Evolutionary conservation across 495 filamentous ascomycete genomes (phyloP).

Genomic region (Aspergillus biplanus): DNA sequence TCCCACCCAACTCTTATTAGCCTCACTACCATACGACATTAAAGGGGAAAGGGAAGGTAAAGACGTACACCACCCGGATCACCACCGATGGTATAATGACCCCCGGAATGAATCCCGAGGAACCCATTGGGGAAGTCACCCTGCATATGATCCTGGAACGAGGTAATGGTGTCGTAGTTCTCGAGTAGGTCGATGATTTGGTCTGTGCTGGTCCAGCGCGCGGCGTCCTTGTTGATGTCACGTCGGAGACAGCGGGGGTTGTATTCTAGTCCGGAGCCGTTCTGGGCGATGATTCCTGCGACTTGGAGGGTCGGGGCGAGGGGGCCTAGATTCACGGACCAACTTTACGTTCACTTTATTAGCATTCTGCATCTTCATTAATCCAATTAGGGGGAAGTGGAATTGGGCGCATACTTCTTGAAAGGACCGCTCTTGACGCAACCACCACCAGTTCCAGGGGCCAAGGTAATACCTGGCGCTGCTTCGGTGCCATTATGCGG

Average conservation of each 20-base stretch:
- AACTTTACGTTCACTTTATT: slow-evolving; percentile 10
- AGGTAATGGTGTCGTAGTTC: slow-evolving; percentile 19
- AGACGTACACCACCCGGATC: slow-evolving; percentile 21
- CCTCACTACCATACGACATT: too few relatives aligned
- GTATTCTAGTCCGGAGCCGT: slow-evolving; percentile 34
- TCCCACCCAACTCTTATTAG: background rate
- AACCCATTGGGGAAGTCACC: slow-evolving; percentile 25
- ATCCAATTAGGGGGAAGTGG: background rate
- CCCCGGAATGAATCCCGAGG: slow-evolving; percentile 34
- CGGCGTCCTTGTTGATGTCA: slow-evolving; percentile 48
- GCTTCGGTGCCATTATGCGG: slow-evolving; percentile 32
- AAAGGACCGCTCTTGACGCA: slow-evolving; percentile 63
- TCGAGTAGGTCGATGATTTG: slow-evolving; percentile 21
- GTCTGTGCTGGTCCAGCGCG: slow-evolving; percentile 17
- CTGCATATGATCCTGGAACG: slow-evolving; percentile 26
- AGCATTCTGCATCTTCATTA: background rate
- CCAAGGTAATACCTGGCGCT: slow-evolving; percentile 28
- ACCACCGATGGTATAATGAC: slow-evolving; percentile 38
- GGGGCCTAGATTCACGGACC: slow-evolving; percentile 53
- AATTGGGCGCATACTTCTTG: slow-evolving; percentile 25
- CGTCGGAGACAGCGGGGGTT: slow-evolving; percentile 64
- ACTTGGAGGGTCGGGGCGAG: slow-evolving; percentile 30
- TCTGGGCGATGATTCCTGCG: slow-evolving; percentile 22
- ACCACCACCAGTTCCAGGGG: slow-evolving; percentile 59
- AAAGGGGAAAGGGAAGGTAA: background rate